Evolutionary conservation across 306 rosid species (phyloP), one percentile per base, ranked within the genome.

Genomic region (Sechiopsis laciniata): DNA sequence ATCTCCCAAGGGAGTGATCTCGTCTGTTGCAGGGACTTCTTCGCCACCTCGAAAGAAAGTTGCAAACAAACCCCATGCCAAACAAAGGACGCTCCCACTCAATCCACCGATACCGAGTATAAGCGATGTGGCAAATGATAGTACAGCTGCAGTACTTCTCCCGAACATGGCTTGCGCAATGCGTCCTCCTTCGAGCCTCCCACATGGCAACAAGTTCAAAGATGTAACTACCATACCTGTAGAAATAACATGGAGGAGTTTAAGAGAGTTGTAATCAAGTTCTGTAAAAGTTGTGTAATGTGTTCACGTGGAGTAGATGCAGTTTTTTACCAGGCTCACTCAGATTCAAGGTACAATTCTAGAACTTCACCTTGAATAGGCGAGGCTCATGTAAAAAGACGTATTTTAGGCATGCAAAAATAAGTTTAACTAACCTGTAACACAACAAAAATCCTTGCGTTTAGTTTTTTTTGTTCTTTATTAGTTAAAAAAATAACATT

Each of bases 201-300:
- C 98, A 77, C 90, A 84, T 0, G 96, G 96, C 66, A 93, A 79
- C 79, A 93, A 82, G 87, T 93, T 93, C 84, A 93, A 70, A 53
- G 98, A 87, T 12, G 98, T 93, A 80, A 90, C 96, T 78, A 93
- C 98, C 98, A 93, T 93, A 21, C 98, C 98, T 92, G 80, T 74
- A 71, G n/a, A n/a, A 76, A 15, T 51, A 55, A 29, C 52, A 72
- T 54, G 50, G 64, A 71, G n/a, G 42, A 71, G 48, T 53, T 16
- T 26, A 72, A n/a, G 16, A 24, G 48, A 16, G 26, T 71, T 71
- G 61, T 20, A 4, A 71, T 70, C 16, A 13, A 42, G 17, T 8
- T 79, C 51, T 14, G 42, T 26, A 12, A 2, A 13, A 42, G 17
- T 8, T 79, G 51, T 14, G 42, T 26, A 12, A 2, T 26, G 75